Conservation (phyloP, 1,139 yeast genomes). For the Diutina mesorugosa region DNA sequence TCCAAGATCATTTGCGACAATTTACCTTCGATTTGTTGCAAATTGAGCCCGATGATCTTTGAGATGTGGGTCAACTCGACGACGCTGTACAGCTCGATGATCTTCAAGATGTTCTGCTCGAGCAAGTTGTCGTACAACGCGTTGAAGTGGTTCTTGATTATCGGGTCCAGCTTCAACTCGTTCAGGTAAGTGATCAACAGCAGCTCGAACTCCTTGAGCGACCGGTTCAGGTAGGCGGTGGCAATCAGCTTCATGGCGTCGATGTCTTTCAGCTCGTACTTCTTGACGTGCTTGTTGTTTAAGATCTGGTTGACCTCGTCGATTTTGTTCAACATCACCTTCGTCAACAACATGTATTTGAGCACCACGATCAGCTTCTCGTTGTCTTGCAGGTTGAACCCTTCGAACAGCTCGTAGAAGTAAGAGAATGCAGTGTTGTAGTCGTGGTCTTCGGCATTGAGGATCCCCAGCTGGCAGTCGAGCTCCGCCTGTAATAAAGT, state of each 20-base stretch:
- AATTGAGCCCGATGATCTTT: slow-evolving; percentile 74
- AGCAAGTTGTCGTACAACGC: slow-evolving; percentile 86
- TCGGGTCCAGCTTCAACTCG: slow-evolving; percentile 77
- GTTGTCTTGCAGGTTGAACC: slow-evolving; percentile 54
- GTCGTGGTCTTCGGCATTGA: slow-evolving; percentile 95
- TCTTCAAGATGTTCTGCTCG: slow-evolving; percentile 86
- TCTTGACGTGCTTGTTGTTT: slow-evolving; percentile 66
- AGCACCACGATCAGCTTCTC: slow-evolving; percentile 63
- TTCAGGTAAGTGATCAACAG: slow-evolving; percentile 58
- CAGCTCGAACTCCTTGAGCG: slow-evolving; percentile 79
- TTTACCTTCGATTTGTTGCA: slow-evolving; percentile 87
- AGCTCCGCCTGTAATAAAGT: slow-evolving; percentile 90
- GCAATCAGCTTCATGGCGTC: slow-evolving; percentile 96
- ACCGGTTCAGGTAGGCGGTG: slow-evolving; percentile 77
- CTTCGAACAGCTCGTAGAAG: slow-evolving; percentile 90
- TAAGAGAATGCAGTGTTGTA: slow-evolving; percentile 93
- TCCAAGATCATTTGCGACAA: slow-evolving; percentile 94
- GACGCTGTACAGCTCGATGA: slow-evolving; percentile 90
- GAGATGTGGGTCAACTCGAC: slow-evolving; percentile 89
- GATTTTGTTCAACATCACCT: slow-evolving; percentile 81
- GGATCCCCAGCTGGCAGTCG: slow-evolving; percentile 89
- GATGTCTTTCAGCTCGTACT: slow-evolving; percentile 57
- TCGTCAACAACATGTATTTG: slow-evolving; percentile 85
- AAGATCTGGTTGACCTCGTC: slow-evolving; percentile 77
- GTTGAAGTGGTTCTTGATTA: slow-evolving; percentile 84